Evolutionary conservation across 2,329 filamentous ascomycete species (phyloP).

Genomic region (Diaporthe sp.): DNA sequence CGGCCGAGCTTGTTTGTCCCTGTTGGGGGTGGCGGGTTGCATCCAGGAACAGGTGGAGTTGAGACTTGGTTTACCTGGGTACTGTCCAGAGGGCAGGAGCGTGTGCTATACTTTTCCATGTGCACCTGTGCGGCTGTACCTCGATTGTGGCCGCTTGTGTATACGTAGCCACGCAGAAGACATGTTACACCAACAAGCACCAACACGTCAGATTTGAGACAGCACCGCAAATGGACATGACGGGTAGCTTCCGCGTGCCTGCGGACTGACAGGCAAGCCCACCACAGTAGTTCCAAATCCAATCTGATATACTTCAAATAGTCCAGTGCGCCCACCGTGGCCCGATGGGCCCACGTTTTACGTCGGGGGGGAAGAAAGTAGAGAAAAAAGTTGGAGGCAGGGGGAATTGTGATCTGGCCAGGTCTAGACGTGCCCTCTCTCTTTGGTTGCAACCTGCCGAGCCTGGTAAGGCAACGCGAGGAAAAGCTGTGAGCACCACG

Average conservation of each 20-base stretch:
- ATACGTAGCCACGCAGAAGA: background rate
- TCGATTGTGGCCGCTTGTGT: background rate
- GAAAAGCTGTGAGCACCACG: background rate
- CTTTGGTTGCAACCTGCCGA: slow-evolving; percentile 14
- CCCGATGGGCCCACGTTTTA: background rate
- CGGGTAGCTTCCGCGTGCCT: background rate
- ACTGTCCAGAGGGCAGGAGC: background rate
- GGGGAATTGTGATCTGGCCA: background rate
- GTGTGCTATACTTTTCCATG: background rate
- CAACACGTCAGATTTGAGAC: background rate
- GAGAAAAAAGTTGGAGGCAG: background rate
- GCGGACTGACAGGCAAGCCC: background rate
- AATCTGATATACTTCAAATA: slow-evolving; percentile 30
- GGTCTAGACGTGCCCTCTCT: slow-evolving; percentile 6
- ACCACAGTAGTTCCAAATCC: slow-evolving; percentile 5
- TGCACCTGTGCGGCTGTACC: background rate
- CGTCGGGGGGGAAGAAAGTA: too few relatives aligned
- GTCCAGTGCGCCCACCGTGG: background rate
- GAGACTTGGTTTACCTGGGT: background rate
- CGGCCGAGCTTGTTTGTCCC: slow-evolving; percentile 27
- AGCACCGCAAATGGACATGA: background rate
- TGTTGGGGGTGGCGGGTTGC: slow-evolving; percentile 27
- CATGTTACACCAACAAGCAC: slow-evolving; percentile 10
- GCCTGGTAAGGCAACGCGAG: slow-evolving; percentile 12
- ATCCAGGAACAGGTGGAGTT: slow-evolving; percentile 32